Base-by-base conservation (phyloP, 2,329 filamentous ascomycete genomes). In the Exophiala spinifera region DNA sequence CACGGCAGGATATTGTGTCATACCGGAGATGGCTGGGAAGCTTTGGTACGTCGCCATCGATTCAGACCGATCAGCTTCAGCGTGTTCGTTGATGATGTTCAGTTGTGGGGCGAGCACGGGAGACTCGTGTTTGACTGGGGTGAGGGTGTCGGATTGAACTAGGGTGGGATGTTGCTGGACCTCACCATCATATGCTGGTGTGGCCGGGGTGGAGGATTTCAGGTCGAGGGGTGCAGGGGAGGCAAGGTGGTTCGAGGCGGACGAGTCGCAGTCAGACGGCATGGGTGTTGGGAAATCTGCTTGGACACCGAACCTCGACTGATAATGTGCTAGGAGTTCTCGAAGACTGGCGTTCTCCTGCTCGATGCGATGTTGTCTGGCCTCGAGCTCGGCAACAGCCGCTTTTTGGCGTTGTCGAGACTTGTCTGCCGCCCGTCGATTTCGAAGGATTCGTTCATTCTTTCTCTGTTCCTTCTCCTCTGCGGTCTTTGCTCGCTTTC, bases 1-100 rank as follows among this genome's bases (percentile, higher is more conserved):
- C 91, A 83, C 94, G 82, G 94, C 94, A 97, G 94, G 91, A 96
- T 95, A 91, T 96, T 96, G 94, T 96, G 91, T 94, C 94, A 84
- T 78, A 82, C 95, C 89, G 84, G 88, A 81, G 76, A 61, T 59
- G 15, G 46, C 37, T 31, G 55, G 43, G 46, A 61, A 59, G 56
- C 52, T 57, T 28, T 52, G 31, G 21, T 53, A 55, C 45, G 53
- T 46, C 34, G 55, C 34, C 48, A 54, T 58, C 43, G 57, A 72
- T 73, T 72, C 69, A 74, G 71, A 70, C 68, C 70, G 63, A 69
- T 69, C 63, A 70, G 68, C 62, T 70, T 69, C 55, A 70, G 64
- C 51, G 66, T 72, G 34, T 50, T 58, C 56, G 25, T 56, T 51
- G 49, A 59, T 56, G 43, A 64, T 51, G 52, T 61, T 60, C 31